These are phyloP conservation scores for Erysimum cheiri DNA, from an alignment of 441 rosid genomes.

Conservation along the genomic window DNA sequence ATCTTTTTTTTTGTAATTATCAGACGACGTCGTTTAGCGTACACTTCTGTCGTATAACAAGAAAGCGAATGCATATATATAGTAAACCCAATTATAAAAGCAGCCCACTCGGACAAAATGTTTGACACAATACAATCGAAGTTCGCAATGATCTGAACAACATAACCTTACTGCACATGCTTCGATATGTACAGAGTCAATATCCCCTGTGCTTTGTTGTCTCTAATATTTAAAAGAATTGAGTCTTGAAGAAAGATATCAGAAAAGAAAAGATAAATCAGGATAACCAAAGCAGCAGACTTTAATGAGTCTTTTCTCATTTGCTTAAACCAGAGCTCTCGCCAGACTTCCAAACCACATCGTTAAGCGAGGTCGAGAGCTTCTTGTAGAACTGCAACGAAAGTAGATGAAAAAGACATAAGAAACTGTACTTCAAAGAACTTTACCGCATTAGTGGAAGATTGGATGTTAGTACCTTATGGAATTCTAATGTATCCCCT, in stretches of 20 bases:
- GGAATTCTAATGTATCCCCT: constrained; percentile 97
- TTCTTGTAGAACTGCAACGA: constrained; percentile 81
- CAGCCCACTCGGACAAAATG: background rate
- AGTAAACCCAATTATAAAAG: background rate
- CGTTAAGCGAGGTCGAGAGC: constrained; percentile 81
- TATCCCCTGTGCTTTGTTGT: constrained; percentile 23
- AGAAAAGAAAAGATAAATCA: constrained; percentile 2
- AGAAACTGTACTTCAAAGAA: background rate
- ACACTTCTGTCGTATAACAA: too few relatives aligned
- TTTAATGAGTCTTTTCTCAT: constrained; percentile 24
- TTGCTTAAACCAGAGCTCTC: constrained; percentile 70
- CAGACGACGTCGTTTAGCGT: background rate
- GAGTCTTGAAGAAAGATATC: constrained; percentile 18
- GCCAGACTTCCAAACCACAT: constrained; percentile 93
- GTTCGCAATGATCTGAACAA: background rate
- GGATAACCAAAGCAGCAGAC: constrained; percentile 21
- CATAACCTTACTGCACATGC: constrained; percentile 32
- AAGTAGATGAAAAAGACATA: constrained; percentile 5
- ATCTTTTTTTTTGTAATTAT: too few relatives aligned
- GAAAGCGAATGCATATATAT: too few relatives aligned
- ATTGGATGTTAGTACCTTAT: constrained; percentile 60
- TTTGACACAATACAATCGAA: constrained; percentile 23
- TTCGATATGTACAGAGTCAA: constrained; percentile 40
- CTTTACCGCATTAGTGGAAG: background rate
- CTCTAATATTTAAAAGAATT: constrained; percentile 28